A percentile compares a stretch with the other conserved stretches of the same genome.
Evolutionary conservation across 2,329 filamentous ascomycete genomes (phyloP).

Genomic region (Tolypocladium ophioglossoides): DNA sequence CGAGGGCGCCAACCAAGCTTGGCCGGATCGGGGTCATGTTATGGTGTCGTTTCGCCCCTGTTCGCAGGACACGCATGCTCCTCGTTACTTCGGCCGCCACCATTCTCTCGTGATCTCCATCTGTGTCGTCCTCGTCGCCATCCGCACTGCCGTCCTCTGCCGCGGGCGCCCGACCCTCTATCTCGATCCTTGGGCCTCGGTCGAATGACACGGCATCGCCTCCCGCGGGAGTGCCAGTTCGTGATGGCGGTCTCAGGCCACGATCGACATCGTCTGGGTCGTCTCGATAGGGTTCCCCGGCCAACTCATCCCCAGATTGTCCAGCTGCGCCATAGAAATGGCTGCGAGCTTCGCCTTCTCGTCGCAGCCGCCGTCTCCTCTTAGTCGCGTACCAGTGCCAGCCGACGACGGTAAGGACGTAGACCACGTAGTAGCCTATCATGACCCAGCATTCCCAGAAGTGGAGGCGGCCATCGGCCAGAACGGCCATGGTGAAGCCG

Average conservation of each 20-base stretch:
- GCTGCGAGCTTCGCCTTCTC: slow-evolving; percentile 61
- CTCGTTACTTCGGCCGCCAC: slow-evolving; percentile 76
- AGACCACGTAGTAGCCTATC: slow-evolving; percentile 85
- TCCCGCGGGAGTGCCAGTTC: slow-evolving; percentile 7
- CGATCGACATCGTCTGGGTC: slow-evolving; percentile 31
- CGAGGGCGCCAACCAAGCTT: slow-evolving; percentile 83
- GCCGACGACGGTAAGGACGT: slow-evolving; percentile 75
- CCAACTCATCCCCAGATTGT: slow-evolving; percentile 40
- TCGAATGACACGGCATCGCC: slow-evolving; percentile 33
- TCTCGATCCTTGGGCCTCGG: slow-evolving; percentile 34
- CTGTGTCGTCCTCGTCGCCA: slow-evolving; percentile 33
- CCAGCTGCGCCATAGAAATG: slow-evolving; percentile 55
- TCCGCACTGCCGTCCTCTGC: slow-evolving; percentile 23
- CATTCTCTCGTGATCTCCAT: slow-evolving; percentile 48
- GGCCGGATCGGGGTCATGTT: slow-evolving; percentile 73
- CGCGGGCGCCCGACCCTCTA: slow-evolving; percentile 25
- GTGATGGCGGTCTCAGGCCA: slow-evolving; percentile 6
- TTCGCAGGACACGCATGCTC: slow-evolving; percentile 81
- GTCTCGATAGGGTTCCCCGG: slow-evolving; percentile 51
- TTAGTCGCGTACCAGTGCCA: slow-evolving; percentile 83
- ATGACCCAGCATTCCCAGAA: slow-evolving; percentile 86
- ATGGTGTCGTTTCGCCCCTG: slow-evolving; percentile 52
- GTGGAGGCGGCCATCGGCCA: slow-evolving; percentile 73
- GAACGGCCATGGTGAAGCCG: slow-evolving; percentile 74
- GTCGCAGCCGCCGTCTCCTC: slow-evolving; percentile 46